A percentile compares a stretch with the other conserved stretches of the same genome.
Conservation (phyloP, 2,329 filamentous ascomycete species). For the Sclerotinia spermophila region DNA sequence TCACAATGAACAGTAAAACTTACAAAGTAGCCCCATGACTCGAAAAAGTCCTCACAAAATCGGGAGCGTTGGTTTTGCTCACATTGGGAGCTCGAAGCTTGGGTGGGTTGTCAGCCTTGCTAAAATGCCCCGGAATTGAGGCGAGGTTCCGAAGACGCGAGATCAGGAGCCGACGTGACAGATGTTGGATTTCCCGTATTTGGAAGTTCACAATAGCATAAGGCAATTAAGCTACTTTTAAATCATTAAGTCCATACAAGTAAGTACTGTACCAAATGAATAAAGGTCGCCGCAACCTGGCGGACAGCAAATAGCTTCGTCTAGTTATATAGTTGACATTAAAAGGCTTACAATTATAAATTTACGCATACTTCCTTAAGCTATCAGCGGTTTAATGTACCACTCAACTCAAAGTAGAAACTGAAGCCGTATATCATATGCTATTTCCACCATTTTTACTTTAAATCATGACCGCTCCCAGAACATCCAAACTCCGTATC, state of each 20-base stretch:
- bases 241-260: neutral
- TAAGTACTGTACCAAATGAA: neutral
- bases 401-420: neutral
- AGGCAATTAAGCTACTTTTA: neutral
- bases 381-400: neutral
- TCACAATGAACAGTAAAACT: neutral
- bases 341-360: conserved; percentile 12
- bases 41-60: neutral
- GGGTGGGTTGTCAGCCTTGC: conserved; percentile 14
- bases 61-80: neutral
- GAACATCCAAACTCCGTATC: conserved; percentile 13
- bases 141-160: conserved; percentile 13
- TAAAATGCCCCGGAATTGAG: conserved; percentile 1
- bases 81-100: conserved; percentile 8
- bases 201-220: neutral
- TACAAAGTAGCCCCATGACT: conserved; percentile 33
- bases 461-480: conserved; percentile 7
- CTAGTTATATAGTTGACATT: conserved; percentile 12
- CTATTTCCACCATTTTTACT: conserved; percentile 7
- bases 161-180: conserved; percentile 17
- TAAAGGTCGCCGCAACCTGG: neutral
- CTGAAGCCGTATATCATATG: conserved; percentile 7
- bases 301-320: neutral
- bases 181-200: neutral
- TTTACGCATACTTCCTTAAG: neutral